A percentile compares a stretch with the other conserved stretches of the same genome.
Evolutionary conservation across 2,329 filamentous ascomycete species (phyloP).

Genomic region (Berkeleyomyces rouxiae): DNA sequence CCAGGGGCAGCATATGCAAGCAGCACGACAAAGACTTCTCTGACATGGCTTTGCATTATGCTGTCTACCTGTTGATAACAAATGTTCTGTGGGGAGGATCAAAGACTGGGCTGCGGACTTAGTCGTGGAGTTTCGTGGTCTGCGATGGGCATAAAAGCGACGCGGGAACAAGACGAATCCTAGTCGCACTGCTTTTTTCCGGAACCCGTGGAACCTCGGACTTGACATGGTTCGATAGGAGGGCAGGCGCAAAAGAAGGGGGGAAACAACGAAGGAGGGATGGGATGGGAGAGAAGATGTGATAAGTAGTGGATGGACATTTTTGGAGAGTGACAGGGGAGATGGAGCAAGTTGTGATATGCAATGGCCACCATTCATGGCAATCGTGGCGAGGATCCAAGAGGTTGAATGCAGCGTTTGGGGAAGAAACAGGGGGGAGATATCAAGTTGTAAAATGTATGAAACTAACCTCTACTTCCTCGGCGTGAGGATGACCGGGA

Average conservation of each 20-base stretch:
- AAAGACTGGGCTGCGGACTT: not conserved
- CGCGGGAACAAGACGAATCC: not conserved
- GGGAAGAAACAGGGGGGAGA: not conserved
- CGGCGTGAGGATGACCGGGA: not conserved
- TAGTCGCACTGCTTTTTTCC: not conserved
- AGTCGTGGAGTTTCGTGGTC: not conserved
- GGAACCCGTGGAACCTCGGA: not conserved
- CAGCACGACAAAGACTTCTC: not conserved
- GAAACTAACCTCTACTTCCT: slow-evolving; percentile 1
- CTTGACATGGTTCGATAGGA: not conserved
- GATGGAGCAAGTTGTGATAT: not conserved
- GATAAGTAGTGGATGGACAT: not conserved
- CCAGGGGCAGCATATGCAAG: not conserved
- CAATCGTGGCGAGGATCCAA: no score
- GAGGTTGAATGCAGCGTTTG: no score
- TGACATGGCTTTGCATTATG: no score
- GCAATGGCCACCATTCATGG: no score
- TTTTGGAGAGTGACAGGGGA: not conserved
- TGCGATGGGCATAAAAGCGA: not conserved
- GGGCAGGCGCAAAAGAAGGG: no score
- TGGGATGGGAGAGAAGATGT: no score
- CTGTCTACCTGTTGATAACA: no score
- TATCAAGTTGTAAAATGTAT: not conserved
- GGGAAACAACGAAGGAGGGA: no score
- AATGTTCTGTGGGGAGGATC: not conserved